A percentile compares a stretch with the other conserved stretches of the same genome.
Evolutionary conservation across 129 eudicot species (phyloP).

Genomic region (Artemisia argyi): DNA sequence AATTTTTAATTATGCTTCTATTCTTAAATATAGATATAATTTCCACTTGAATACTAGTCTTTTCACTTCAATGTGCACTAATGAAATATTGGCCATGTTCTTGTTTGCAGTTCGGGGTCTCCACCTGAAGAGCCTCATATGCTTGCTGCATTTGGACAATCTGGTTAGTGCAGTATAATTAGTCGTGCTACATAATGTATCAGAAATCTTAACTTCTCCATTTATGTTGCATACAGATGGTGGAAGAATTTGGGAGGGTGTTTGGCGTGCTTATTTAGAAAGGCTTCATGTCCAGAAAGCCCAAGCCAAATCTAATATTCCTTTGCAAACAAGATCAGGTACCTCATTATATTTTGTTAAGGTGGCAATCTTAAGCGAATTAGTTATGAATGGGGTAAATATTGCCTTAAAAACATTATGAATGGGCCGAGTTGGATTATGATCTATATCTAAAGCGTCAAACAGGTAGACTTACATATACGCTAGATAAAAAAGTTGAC

Average conservation of each 20-base stretch:
- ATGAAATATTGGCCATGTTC: constrained; percentile 18
- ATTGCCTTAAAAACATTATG: too few species aligned
- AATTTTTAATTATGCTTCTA: too few species aligned
- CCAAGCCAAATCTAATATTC: constrained; percentile 45
- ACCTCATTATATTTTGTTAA: constrained; percentile 6
- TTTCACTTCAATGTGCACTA: constrained; percentile 1
- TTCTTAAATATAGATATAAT: not conserved
- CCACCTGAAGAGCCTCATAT: constrained; percentile 90
- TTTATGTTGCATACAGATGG: constrained; percentile 48
- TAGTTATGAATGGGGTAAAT: not conserved
- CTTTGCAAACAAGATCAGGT: constrained; percentile 61
- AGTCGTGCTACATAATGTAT: constrained; percentile 13
- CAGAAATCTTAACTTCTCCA: not conserved
- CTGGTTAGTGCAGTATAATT: constrained; percentile 49
- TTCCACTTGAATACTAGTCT: not conserved
- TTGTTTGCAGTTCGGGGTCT: constrained; percentile 77
- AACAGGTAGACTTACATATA: too few species aligned
- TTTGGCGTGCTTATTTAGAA: constrained; percentile 78
- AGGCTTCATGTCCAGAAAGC: constrained; percentile 59
- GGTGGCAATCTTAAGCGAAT: not conserved
- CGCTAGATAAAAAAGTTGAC: too few species aligned
- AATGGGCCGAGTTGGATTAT: too few species aligned
- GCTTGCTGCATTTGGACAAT: constrained; percentile 91
- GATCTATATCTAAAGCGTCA: too few species aligned
- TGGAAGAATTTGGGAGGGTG: constrained; percentile 78